Conservation (phyloP, 2,329 filamentous ascomycete genomes). For the Fonsecaea multimorphosa region DNA sequence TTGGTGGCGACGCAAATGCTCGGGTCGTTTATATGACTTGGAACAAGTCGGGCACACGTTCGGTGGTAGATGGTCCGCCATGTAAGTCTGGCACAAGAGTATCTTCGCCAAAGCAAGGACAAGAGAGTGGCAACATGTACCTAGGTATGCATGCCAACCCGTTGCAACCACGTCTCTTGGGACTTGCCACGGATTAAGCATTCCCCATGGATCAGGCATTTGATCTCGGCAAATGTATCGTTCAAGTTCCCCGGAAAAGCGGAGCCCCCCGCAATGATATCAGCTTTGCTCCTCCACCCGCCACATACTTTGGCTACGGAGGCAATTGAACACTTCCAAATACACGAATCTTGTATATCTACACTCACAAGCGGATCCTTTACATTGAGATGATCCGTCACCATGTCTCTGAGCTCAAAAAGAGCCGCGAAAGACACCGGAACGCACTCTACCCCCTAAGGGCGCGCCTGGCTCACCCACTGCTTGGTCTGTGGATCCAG, state of each 20-base stretch:
- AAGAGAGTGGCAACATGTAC: neutral
- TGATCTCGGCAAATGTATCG: slow-evolving; percentile 1
- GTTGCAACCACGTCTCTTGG: neutral
- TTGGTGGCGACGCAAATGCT: slow-evolving; percentile 48
- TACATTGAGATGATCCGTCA: neutral
- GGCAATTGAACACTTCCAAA: too few species aligned
- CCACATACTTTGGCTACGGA: too few species aligned
- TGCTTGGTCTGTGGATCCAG: slow-evolving; percentile 29
- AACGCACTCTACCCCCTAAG: too few species aligned
- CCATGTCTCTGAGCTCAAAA: too few species aligned
- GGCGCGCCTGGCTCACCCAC: slow-evolving; percentile 27
- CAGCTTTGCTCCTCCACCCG: neutral
- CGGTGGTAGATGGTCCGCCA: slow-evolving; percentile 21
- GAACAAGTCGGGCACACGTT: slow-evolving; percentile 45
- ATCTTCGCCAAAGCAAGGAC: neutral
- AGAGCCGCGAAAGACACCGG: too few species aligned
- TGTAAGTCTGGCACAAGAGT: neutral
- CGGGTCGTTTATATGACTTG: slow-evolving; percentile 48
- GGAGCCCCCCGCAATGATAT: neutral
- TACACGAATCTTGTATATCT: neutral
- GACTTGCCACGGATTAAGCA: too few species aligned
- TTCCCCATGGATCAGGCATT: neutral
- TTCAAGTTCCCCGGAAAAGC: neutral
- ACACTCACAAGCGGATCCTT: neutral
- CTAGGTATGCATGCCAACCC: neutral